A percentile compares a stretch with the other conserved stretches of the same genome.
These are phyloP conservation scores for Geosiphon pyriformis DNA, from an alignment of 192 early-diverging fungal genomes.

Conservation along the genomic window DNA sequence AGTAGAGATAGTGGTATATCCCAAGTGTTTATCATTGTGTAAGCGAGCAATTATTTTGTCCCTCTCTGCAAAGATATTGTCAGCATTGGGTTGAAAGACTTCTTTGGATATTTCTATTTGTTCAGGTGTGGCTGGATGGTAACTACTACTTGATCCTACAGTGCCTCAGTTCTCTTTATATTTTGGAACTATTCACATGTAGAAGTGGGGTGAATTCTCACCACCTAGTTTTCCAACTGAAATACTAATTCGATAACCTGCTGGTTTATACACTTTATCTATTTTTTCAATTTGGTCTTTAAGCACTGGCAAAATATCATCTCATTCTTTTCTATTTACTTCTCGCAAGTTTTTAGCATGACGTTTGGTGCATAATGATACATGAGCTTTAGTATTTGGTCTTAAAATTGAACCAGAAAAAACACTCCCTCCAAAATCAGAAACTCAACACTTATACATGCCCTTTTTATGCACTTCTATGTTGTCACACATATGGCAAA, in stretches of 20 bases:
- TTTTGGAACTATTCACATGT: conserved; percentile 22
- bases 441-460: background rate
- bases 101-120: conserved; percentile 24
- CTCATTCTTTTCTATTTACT: conserved; percentile 19
- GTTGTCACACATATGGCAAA: conserved; percentile 8
- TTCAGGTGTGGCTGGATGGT: conserved; percentile 4
- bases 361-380: conserved; percentile 3
- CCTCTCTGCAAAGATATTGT: conserved; percentile 5
- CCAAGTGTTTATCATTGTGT: background rate
- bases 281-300: conserved; percentile 17
- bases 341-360: conserved; percentile 15
- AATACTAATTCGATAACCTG: conserved; percentile 12
- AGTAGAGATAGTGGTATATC: background rate
- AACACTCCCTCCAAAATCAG: conserved; percentile 5
- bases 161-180: conserved; percentile 19
- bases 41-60: background rate
- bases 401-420: conserved; percentile 16
- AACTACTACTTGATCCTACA: conserved; percentile 3
- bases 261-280: conserved; percentile 18
- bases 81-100: conserved; percentile 9
- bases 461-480: conserved; percentile 5
- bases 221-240: conserved; percentile 18
- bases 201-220: conserved; percentile 14
- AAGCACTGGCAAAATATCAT: conserved; percentile 12
- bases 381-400: conserved; percentile 4